phyloP scores from a whole-genome alignment of 2,329 filamentous ascomycete genomes.

The Phyllosticta ampelicida region DNA sequence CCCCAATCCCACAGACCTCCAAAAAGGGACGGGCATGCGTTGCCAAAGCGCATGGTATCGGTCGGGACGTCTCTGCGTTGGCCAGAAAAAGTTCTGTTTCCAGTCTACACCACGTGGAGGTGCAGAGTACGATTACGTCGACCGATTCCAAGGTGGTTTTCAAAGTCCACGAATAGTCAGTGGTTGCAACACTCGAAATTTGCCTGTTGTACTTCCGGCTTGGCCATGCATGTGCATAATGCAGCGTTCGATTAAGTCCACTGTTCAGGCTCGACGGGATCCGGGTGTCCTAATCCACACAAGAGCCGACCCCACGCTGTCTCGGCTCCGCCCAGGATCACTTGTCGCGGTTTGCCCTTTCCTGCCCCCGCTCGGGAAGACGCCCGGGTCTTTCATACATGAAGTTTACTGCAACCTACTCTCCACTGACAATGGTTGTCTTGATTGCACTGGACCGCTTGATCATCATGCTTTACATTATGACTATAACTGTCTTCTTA shows the following conservation, averaged over 20 bases:
- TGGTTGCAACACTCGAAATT: too few species aligned
- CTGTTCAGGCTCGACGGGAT: background rate
- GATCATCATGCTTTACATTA: background rate
- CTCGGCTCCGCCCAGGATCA: background rate
- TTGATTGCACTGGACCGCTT: background rate
- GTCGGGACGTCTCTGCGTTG: too few species aligned
- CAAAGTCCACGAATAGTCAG: too few species aligned
- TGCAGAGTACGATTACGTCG: too few species aligned
- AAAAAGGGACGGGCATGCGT: too few species aligned
- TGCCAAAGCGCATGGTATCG: too few species aligned
- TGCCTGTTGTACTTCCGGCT: too few species aligned
- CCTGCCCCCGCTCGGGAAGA: background rate
- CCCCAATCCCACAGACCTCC: too few species aligned
- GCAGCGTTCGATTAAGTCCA: background rate
- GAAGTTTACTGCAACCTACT: background rate
- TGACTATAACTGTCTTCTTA: background rate
- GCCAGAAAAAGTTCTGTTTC: too few species aligned
- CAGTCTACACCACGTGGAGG: too few species aligned
- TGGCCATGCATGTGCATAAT: background rate
- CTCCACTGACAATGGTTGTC: background rate
- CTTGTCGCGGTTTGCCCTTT: background rate
- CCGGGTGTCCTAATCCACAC: background rate
- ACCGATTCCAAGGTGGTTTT: too few species aligned
- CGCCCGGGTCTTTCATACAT: background rate
- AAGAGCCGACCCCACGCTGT: background rate